These are phyloP conservation scores for Scheffersomyces illinoinensis DNA, from an alignment of 1,139 yeast genomes.

Conservation along the genomic window DNA sequence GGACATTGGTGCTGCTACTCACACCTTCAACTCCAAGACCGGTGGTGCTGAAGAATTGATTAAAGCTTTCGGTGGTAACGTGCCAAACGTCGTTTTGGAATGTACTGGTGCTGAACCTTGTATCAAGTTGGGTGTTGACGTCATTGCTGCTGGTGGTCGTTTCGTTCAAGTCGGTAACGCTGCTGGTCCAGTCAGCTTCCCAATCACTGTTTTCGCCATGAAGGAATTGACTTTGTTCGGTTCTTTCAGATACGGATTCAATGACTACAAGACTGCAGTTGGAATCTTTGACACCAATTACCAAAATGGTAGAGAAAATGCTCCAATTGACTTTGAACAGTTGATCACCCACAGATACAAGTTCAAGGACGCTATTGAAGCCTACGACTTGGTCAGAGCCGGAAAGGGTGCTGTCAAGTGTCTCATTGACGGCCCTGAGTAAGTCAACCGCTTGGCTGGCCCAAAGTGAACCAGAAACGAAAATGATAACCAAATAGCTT, in stretches of 20 bases:
- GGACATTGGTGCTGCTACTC: conserved; percentile 58
- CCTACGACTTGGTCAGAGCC: conserved; percentile 67
- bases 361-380: conserved; percentile 75
- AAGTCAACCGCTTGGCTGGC: conserved; percentile 5
- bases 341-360: conserved; percentile 78
- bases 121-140: conserved; percentile 61
- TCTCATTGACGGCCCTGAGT: conserved; percentile 48
- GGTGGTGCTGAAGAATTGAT: conserved; percentile 41
- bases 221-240: conserved; percentile 74
- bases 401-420: conserved; percentile 48
- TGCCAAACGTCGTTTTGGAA: conserved; percentile 65
- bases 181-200: conserved; percentile 64
- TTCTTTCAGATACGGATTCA: conserved; percentile 77
- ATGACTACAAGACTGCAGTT: conserved; percentile 78
- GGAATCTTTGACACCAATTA: conserved; percentile 61
- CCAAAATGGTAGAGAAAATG: conserved; percentile 56
- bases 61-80: conserved; percentile 43
- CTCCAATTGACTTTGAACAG: conserved; percentile 45
- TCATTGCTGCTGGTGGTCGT: conserved; percentile 61
- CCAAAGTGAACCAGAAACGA: neutral
- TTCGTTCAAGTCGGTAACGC: conserved; percentile 82
- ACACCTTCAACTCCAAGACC: conserved; percentile 56
- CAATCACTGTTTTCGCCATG: conserved; percentile 68
- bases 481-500: neutral
- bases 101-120: conserved; percentile 76